Evolutionary conservation across 2,329 filamentous ascomycete genomes (phyloP).

Genomic region (Clonostachys rosea): DNA sequence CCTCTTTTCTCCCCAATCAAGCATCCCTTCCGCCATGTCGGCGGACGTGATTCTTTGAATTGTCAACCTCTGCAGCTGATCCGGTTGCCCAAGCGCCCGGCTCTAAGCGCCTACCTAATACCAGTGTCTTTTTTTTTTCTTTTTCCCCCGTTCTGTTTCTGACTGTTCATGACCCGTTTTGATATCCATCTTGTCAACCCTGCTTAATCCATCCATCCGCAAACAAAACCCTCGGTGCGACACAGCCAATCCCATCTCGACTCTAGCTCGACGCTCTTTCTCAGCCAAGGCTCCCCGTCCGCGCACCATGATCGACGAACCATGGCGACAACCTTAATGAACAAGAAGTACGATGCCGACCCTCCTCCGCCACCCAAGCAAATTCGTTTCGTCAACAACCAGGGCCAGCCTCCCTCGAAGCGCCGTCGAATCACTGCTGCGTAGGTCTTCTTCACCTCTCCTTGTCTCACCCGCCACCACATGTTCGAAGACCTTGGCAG

Average conservation of each 20-base stretch:
- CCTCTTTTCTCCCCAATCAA: not conserved
- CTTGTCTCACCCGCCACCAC: not conserved
- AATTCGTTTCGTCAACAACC: conserved; percentile 78
- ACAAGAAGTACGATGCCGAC: conserved; percentile 12
- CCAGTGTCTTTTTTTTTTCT: no score
- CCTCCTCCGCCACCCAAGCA: conserved; percentile 42
- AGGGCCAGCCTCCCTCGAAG: conserved; percentile 77
- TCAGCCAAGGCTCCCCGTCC: not conserved
- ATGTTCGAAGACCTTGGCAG: no score
- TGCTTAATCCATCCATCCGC: no score
- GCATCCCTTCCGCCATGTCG: conserved; percentile 1
- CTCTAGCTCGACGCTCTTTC: not conserved
- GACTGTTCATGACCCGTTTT: no score
- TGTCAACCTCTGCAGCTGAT: not conserved
- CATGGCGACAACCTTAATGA: conserved; percentile 10
- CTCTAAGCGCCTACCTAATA: no score
- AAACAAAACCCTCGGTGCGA: no score
- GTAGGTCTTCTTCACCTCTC: conserved; percentile 39
- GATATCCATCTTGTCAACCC: no score
- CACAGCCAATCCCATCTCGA: no score
- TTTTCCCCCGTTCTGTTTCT: no score
- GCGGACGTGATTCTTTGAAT: conserved; percentile 1
- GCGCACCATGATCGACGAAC: conserved; percentile 4
- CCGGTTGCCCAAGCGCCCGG: no score
- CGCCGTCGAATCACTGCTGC: conserved; percentile 74